Conservation (phyloP, 177 flowering plant species). For the Tripterygium wilfordii region DNA sequence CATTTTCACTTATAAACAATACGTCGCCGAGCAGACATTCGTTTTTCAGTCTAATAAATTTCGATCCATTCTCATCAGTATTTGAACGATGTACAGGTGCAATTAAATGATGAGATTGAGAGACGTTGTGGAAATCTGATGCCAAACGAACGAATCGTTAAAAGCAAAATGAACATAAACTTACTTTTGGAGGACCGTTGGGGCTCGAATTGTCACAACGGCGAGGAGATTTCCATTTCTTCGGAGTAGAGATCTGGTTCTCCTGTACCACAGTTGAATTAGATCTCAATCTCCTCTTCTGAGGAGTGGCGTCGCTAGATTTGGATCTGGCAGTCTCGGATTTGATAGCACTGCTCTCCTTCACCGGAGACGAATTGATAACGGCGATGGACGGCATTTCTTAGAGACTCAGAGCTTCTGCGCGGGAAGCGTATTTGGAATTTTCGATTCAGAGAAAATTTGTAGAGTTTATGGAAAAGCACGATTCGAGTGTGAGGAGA, state of each 20-base stretch:
- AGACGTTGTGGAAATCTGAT: too few species aligned
- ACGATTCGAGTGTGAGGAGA: not conserved
- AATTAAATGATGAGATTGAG: too few species aligned
- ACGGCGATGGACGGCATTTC: constrained; percentile 14
- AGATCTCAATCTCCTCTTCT: constrained; percentile 49
- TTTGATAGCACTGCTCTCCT: constrained; percentile 9
- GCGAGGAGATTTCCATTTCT: constrained; percentile 67
- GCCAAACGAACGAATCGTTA: not conserved
- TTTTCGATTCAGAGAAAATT: not conserved
- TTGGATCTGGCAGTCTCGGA: constrained; percentile 15
- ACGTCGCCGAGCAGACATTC: too few species aligned
- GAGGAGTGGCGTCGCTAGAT: constrained; percentile 27
- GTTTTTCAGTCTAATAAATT: too few species aligned
- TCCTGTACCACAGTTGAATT: constrained; percentile 9
- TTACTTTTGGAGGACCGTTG: constrained; percentile 29
- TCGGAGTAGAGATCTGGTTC: constrained; percentile 24
- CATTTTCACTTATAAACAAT: too few species aligned
- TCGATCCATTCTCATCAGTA: too few species aligned
- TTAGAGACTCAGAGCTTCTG: not conserved
- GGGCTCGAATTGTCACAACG: constrained; percentile 37
- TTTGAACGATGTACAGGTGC: too few species aligned
- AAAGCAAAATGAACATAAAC: constrained; percentile 5
- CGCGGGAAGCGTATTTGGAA: not conserved
- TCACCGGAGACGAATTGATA: constrained; percentile 4
- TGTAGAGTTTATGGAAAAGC: too few species aligned